These are phyloP conservation scores for Chenopodium berlandieri DNA, from an alignment of 148 eudicot species.

Conservation along the genomic window DNA sequence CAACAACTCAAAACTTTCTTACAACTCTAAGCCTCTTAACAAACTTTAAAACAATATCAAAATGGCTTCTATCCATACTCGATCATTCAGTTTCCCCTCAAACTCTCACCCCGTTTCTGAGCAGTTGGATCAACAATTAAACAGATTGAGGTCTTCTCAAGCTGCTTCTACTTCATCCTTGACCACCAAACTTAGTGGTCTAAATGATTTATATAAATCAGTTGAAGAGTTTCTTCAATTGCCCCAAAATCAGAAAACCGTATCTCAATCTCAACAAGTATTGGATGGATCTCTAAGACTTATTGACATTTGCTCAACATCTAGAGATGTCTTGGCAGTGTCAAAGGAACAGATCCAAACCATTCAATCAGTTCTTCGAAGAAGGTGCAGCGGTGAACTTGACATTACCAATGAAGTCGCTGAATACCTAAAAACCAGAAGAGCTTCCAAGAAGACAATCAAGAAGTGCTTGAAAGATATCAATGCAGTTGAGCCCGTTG, in stretches of 20 bases:
- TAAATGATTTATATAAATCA: conserved; percentile 21
- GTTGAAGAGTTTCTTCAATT: conserved; percentile 34
- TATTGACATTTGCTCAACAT: conserved; percentile 33
- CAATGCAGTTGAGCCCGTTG: conserved; percentile 2
- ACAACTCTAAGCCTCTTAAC: background rate
- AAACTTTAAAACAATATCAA: background rate
- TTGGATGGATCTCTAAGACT: conserved; percentile 38
- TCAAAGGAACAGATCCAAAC: conserved; percentile 27
- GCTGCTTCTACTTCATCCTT: conserved; percentile 31
- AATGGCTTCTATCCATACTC: conserved; percentile 26
- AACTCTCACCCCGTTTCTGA: conserved; percentile 14
- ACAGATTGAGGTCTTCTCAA: conserved; percentile 32
- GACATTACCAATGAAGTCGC: conserved; percentile 10
- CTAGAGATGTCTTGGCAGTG: conserved; percentile 27
- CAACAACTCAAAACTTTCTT: conserved; percentile 11
- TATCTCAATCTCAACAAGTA: conserved; percentile 10
- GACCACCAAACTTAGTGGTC: conserved; percentile 19
- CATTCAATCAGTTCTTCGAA: conserved; percentile 35
- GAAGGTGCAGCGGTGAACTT: conserved; percentile 29
- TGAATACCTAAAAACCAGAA: conserved; percentile 18
- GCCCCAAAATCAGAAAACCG: conserved; percentile 11
- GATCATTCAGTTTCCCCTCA: conserved; percentile 33
- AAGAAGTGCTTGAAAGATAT: conserved; percentile 25
- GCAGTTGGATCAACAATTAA: conserved; percentile 21
- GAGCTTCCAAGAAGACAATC: conserved; percentile 25